Percentiles rank a stretch among this genome's conserved stretches.
Evolutionary conservation across 2,329 filamentous ascomycete species (phyloP).

Genomic region (Claviceps quebecensis): DNA sequence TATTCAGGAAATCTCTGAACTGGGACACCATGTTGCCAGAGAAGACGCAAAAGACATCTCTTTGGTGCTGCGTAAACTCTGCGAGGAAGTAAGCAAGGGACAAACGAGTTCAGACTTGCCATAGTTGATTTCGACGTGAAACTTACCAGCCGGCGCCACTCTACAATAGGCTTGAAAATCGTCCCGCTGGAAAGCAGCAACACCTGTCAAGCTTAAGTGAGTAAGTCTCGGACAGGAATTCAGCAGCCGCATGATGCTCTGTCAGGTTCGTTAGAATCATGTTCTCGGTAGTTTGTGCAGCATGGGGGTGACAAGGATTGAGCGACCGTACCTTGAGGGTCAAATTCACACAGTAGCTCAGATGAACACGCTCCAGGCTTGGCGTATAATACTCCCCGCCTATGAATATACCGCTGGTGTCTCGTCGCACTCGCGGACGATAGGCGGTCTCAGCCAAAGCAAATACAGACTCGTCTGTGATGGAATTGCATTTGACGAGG

Average conservation of each 20-base stretch:
- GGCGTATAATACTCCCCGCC: slow-evolving; percentile 40
- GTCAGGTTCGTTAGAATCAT: slow-evolving; percentile 2
- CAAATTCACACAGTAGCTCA: slow-evolving; percentile 84
- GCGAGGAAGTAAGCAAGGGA: not conserved
- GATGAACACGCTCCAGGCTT: slow-evolving; percentile 82
- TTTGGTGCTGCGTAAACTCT: slow-evolving; percentile 93
- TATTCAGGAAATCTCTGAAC: slow-evolving; percentile 67
- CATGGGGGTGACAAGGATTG: not conserved
- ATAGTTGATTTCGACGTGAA: not conserved
- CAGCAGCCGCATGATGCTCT: slow-evolving; percentile 82
- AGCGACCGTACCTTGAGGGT: slow-evolving; percentile 55
- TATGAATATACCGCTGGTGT: slow-evolving; percentile 31
- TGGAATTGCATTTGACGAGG: slow-evolving; percentile 80
- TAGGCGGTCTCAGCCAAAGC: slow-evolving; percentile 62
- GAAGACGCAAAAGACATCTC: slow-evolving; percentile 94
- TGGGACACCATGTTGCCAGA: slow-evolving; percentile 70
- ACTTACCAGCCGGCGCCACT: slow-evolving; percentile 59
- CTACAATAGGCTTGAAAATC: slow-evolving; percentile 79
- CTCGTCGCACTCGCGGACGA: slow-evolving; percentile 33
- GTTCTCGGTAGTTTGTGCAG: not conserved
- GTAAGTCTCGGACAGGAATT: slow-evolving; percentile 88
- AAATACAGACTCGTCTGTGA: slow-evolving; percentile 80
- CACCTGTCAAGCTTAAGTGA: slow-evolving; percentile 86
- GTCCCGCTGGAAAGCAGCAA: slow-evolving; percentile 75
- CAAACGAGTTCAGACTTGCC: not conserved